Evolutionary conservation across 176 grass and related monocot species (phyloP), one percentile per base, ranked within the genome.

Genomic region (Dactylis glomerata): DNA sequence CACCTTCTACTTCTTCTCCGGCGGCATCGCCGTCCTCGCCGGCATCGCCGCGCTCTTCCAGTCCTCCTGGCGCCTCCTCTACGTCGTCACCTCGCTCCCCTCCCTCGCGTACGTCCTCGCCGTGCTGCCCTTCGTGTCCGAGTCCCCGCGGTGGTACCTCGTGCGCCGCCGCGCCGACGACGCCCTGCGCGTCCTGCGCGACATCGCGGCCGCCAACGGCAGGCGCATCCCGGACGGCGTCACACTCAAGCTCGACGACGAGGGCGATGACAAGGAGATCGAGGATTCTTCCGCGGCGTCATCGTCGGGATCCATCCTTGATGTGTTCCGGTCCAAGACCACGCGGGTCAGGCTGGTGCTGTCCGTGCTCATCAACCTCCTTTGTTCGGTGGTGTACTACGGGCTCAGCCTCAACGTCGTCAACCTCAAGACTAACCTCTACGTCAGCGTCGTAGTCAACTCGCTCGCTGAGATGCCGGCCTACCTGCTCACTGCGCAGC

Each of bases 1-100:
- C 62, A 87, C 89, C 10, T 98, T 98, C 78, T 95, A 98, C 86
- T 98, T 95, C 89, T 98, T 95, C 85, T 98, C 96, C 10, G 86
- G 77, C 46, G 96, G 96, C 82, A 98, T 95, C 41, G 93, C 91
- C 0, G 65, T 78, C 0, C 93, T 95, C 4, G 68, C 96, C 0
- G 89, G 87, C 83, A 56, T 94, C 14, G 96, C 96, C 19, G 91
- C 94, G 41, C 15, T 92, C 2, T 86, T 89, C 86, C 91, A 47
- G 5, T 58, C 83, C 0, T 91, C 96, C 4, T 98, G 89, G 96
- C 85, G 96, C 41, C 0, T 44, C 14, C 93, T 95, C 56, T 98
- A 98, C 70, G 85, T 90, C 61, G 81, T 90, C 73, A 95, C 93
- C 15, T 95, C 93, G 30, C 15, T 95, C 2, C 93, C 96, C 1